A percentile compares a stretch with the other conserved stretches of the same genome.
Conservation (phyloP, 106 monocot genomes). For the Dendrobium catenatum region DNA sequence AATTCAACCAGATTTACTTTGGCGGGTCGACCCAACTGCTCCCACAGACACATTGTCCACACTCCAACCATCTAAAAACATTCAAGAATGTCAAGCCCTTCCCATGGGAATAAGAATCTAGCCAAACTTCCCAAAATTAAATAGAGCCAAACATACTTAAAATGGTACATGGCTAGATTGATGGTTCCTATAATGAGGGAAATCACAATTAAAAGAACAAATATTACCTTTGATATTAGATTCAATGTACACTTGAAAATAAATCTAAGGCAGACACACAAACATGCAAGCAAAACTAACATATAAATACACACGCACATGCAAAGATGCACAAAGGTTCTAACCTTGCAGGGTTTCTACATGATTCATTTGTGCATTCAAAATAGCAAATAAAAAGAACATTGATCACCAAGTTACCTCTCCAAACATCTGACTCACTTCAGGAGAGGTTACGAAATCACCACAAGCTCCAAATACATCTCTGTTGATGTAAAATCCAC, state of each 20-base stretch:
- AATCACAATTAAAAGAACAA: not conserved
- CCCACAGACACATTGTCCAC: conserved; percentile 95
- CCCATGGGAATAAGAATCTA: not conserved
- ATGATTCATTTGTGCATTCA: not conserved
- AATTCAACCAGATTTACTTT: conserved; percentile 82
- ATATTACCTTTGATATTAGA: not conserved
- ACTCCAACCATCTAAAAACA: conserved; percentile 81
- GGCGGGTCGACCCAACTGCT: conserved; percentile 82
- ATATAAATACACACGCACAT: not conserved
- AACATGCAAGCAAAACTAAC: not conserved
- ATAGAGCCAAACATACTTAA: not conserved
- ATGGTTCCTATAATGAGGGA: not conserved
- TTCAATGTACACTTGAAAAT: not conserved
- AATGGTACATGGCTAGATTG: not conserved
- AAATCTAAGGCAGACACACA: not conserved
- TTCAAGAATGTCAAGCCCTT: not conserved
- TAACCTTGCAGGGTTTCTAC: not conserved
- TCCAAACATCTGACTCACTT: conserved; percentile 99
- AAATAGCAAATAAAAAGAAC: not conserved
- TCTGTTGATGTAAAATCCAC: conserved; percentile 82
- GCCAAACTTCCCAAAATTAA: not conserved
- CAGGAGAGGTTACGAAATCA: conserved; percentile 94
- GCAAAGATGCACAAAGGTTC: not conserved
- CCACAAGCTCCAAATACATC: conserved; percentile 87
- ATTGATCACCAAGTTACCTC: conserved; percentile 46